These are phyloP conservation scores for Malassezia nana DNA, from an alignment of 1,284 basidiomycete species.

Conservation along the genomic window DNA sequence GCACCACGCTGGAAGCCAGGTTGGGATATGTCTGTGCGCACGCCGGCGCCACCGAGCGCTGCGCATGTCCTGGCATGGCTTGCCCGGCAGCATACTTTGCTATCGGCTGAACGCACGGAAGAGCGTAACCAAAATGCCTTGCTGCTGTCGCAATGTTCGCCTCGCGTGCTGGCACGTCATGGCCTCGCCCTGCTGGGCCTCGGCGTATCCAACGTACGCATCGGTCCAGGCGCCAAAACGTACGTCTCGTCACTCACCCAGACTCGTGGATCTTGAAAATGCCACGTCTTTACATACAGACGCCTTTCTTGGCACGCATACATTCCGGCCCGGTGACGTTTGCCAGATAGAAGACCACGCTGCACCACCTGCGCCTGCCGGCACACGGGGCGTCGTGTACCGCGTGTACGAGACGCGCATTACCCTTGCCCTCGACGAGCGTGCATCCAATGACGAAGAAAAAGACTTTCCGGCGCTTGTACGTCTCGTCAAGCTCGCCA, in stretches of 20 bases:
- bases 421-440: conserved; percentile 9
- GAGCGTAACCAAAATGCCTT: conserved; percentile 73
- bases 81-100: conserved; percentile 59
- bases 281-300: conserved; percentile 68
- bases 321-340: conserved; percentile 71
- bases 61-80: conserved; percentile 56
- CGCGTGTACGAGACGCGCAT: conserved; percentile 7
- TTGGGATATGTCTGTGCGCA: conserved; percentile 17
- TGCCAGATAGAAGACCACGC: conserved; percentile 66
- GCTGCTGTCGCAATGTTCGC: conserved; percentile 70
- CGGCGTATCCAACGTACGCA: conserved; percentile 59
- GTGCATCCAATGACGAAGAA: conserved; percentile 3
- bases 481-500: conserved; percentile 77
- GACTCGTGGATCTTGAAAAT: conserved; percentile 70
- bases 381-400: conserved; percentile 51
- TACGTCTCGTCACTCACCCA: conserved; percentile 49
- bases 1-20: not conserved
- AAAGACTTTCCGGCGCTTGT: conserved; percentile 65
- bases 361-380: not conserved
- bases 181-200: conserved; percentile 70
- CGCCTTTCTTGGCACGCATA: conserved; percentile 69
- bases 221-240: conserved; percentile 85
- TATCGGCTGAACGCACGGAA: conserved; percentile 64
- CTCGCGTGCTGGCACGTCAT: conserved; percentile 73
- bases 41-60: conserved; percentile 21